Base-by-base conservation (phyloP, 2,329 filamentous ascomycete species). In the Taxawa tesnikishii region DNA sequence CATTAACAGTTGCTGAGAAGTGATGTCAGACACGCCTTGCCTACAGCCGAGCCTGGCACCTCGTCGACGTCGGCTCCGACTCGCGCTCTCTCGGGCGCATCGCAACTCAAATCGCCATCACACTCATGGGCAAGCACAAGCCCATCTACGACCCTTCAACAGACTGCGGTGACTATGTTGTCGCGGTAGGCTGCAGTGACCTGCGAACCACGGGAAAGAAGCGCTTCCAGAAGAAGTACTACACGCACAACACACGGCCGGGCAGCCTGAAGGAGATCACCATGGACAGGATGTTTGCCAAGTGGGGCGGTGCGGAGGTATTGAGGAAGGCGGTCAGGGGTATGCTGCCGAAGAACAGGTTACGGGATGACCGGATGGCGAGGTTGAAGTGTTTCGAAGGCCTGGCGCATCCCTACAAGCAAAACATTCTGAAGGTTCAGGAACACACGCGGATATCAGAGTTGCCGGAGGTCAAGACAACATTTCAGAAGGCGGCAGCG, bases 61-160 rank as follows among this genome's bases (percentile, higher is more conserved):
- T 82, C 75, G 58, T 96, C 69, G 57, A 90, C 68, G 60, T 83
- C 62, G 50, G 68, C 66, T 44, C 78, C 60, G 56, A 70, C 46
- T 53, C 67, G 1, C 84, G 85, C 10, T 77, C 84, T n/a, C 79
- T 94, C 25, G 88, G 88, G 46, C 84, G 88, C 26, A 70, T 94
- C 31, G 88, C 88, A 39, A 84, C 80, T 32, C 76, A 80, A 41
- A 94, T 94, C 57, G 88, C 87, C 40, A 67, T 79, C 33, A 68
- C 83, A 38, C 75, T 94, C 32, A 94, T 96, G 87, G 90, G 90
- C 63, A 98, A 98, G 69, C 81, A 98, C 71, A 98, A 98, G 65
- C 90, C 90, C 14, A 94, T 90, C 58, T 98, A 77, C 65, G 83
- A 96, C 62, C 90, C 90, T 2, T 94, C 85, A 14, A 94, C 87